Evolutionary conservation across 192 early-diverging fungal genomes (phyloP), one percentile per base, ranked within the genome.

Genomic region (Backusella psychrophila): DNA sequence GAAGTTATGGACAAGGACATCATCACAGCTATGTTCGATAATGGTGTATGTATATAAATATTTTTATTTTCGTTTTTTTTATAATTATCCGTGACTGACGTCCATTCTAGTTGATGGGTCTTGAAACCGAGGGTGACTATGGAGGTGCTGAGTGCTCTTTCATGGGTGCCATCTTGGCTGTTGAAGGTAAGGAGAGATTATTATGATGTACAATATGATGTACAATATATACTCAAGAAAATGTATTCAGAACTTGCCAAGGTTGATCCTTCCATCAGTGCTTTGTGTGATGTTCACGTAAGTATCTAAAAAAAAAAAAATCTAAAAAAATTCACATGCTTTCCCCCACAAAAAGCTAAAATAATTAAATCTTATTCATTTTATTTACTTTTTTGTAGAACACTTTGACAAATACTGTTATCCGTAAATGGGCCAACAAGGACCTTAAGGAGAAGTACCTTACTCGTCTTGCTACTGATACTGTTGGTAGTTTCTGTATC

Each of bases 371-470:
- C 35, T 69, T 69, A 70, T 38, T 70, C 36, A 70, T 39, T 23
- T 36, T 44, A 31, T 41, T 38, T 95, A 19, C 97, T 29, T 23
- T 44, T 70, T 3, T 71, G 23, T 85, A 98, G 86, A 98, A 98
- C 86, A 98, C 97, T 1, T 86, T 98, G 19, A 94, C 96, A 77
- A 95, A 94, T 84, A 98, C 97, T 44, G 78, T 96, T 49, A 90
- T 98, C 82, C 86, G 89, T 76, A 92, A 94, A 66, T 94, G 93
- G 83, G 97, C 80, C n/a, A 87, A 82, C 23, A 83, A 91, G 17
- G 83, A 84, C 1, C 87, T 94, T 53, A 91, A 96, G 83, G 78
- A 91, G 56, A 93, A 93, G 75, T 98, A 96, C 84, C 86, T 97
- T 70, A 88, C 95, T 21, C 85, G 84, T 73, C 86, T 97, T 38